These are phyloP conservation scores for Candida tallmaniae DNA, from an alignment of 805 yeast species.

Conservation along the genomic window DNA sequence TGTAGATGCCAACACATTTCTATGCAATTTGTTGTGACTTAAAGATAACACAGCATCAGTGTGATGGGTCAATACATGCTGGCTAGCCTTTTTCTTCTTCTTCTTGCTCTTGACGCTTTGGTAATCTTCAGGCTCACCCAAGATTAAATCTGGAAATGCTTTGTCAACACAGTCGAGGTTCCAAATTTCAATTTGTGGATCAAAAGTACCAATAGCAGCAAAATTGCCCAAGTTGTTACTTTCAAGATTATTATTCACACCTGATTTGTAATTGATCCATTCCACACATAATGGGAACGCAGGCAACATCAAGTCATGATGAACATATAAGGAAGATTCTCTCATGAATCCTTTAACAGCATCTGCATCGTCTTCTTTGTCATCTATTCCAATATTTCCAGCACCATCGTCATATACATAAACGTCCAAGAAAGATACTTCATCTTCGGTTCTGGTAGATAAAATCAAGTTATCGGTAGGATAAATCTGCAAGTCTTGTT, in stretches of 20 bases:
- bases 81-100: conserved; percentile 43
- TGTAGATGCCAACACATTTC: conserved; percentile 86
- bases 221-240: conserved; percentile 67
- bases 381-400: conserved; percentile 70
- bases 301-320: conserved; percentile 95
- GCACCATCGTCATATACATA: conserved; percentile 94
- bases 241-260: conserved; percentile 31
- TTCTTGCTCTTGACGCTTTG: conserved; percentile 42
- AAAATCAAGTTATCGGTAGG: conserved; percentile 87
- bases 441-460: conserved; percentile 95
- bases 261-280: conserved; percentile 81
- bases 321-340: conserved; percentile 79
- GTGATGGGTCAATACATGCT: conserved; percentile 70
- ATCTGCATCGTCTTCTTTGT: conserved; percentile 75
- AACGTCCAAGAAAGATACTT: conserved; percentile 84
- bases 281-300: conserved; percentile 96
- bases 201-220: conserved; percentile 96
- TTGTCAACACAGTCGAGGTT: conserved; percentile 88
- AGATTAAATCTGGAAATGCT: conserved; percentile 88
- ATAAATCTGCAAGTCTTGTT: conserved; percentile 76
- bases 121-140: conserved; percentile 65
- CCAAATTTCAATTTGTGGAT: conserved; percentile 97
- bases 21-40: conserved; percentile 73
- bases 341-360: conserved; percentile 69
- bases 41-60: conserved; percentile 91